These are phyloP conservation scores for Drechslerella dactyloides DNA, from an alignment of 2,329 filamentous ascomycete genomes.

Conservation along the genomic window DNA sequence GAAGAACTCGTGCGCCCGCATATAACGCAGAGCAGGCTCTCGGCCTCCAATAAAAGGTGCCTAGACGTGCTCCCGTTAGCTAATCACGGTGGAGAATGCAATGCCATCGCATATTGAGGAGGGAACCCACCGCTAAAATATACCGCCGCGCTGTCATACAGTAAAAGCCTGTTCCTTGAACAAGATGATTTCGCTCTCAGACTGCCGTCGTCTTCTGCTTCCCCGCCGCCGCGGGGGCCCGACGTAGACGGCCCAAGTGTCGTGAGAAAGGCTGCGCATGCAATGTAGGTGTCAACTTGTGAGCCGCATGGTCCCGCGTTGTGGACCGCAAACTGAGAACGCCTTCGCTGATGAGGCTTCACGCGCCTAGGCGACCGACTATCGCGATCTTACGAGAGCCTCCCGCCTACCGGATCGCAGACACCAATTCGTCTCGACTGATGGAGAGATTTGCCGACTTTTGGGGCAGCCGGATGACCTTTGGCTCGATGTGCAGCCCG, in stretches of 20 bases:
- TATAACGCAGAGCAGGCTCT: slow-evolving; percentile 17
- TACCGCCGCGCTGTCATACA: slow-evolving; percentile 13
- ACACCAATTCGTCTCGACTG: slow-evolving; percentile 39
- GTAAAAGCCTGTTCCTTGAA: slow-evolving; percentile 44
- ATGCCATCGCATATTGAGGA: slow-evolving; percentile 10
- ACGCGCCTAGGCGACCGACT: slow-evolving; percentile 26
- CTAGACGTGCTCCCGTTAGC: slow-evolving; percentile 15
- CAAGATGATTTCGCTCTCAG: slow-evolving; percentile 42
- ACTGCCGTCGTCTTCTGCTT: slow-evolving; percentile 31
- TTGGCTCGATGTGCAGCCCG: slow-evolving; percentile 43
- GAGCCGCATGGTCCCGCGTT: slow-evolving; percentile 40
- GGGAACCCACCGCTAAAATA: slow-evolving; percentile 30
- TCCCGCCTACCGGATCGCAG: slow-evolving; percentile 39
- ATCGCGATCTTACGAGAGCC: slow-evolving; percentile 44
- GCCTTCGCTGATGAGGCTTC: slow-evolving; percentile 20
- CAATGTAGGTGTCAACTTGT: slow-evolving; percentile 46
- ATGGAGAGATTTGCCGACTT: slow-evolving; percentile 48
- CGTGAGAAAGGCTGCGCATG: slow-evolving; percentile 40
- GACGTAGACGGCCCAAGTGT: slow-evolving; percentile 26
- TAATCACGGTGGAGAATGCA: slow-evolving; percentile 17
- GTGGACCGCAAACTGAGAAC: slow-evolving; percentile 43
- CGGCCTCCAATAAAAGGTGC: slow-evolving; percentile 42
- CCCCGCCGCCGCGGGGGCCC: slow-evolving; percentile 22
- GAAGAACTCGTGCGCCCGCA: slow-evolving; percentile 36
- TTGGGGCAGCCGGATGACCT: slow-evolving; percentile 45